A percentile compares a stretch with the other conserved stretches of the same genome.
Evolutionary conservation across 345 rosid genomes (phyloP).

Genomic region (Psidium friedrichsthalianum): DNA sequence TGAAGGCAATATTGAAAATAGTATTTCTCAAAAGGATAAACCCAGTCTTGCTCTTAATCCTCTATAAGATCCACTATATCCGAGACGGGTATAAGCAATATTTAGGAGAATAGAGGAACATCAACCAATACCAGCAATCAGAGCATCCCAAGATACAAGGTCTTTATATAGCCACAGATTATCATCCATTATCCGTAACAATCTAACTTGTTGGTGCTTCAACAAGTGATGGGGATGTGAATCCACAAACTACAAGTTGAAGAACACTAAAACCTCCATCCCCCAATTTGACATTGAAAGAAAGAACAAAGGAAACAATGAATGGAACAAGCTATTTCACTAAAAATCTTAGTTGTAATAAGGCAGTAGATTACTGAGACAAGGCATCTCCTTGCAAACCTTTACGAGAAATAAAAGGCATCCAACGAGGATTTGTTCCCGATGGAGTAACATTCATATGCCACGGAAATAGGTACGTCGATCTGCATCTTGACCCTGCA

Average conservation of each 20-base stretch:
- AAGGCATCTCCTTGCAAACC: conserved; percentile 18
- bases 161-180: neutral
- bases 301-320: neutral
- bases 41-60: neutral
- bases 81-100: neutral
- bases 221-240: neutral
- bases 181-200: neutral
- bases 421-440: conserved; percentile 90
- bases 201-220: neutral
- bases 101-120: neutral
- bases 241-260: neutral
- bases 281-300: neutral
- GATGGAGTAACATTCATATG: conserved; percentile 58
- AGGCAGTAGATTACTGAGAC: neutral
- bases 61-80: neutral
- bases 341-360: neutral
- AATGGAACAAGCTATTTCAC: neutral
- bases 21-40: neutral
- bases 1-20: neutral
- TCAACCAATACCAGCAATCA: neutral
- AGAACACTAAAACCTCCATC: neutral
- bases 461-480: conserved; percentile 62
- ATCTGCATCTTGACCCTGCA: conserved; percentile 72
- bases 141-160: neutral
- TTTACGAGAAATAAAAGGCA: conserved; percentile 84